Evolutionary conservation across 2,329 filamentous ascomycete genomes (phyloP).

Genomic region (Pseudocercospora pini-densiflorae): DNA sequence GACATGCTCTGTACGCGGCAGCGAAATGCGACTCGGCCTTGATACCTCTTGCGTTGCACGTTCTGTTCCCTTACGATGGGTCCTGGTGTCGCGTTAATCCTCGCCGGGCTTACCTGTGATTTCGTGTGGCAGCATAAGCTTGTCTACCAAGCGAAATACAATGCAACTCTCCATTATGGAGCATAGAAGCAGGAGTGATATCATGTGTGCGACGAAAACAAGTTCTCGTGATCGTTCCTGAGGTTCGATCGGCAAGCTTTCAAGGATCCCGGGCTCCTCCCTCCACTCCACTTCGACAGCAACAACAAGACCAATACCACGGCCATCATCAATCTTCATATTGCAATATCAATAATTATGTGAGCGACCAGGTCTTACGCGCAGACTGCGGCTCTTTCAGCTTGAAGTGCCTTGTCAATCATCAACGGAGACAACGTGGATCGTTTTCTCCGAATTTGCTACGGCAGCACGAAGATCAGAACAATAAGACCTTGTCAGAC

Average conservation of each 20-base stretch:
- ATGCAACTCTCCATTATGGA: not conserved
- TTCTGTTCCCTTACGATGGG: not conserved
- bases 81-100: not conserved
- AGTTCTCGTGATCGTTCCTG: not conserved
- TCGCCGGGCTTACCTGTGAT: not conserved
- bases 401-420: too few species aligned
- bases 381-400: too few species aligned
- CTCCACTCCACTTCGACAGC: not conserved
- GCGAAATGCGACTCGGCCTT: not conserved
- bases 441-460: too few species aligned
- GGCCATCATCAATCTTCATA: not conserved
- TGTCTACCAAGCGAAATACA: not conserved
- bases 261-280: not conserved
- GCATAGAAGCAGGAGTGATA: not conserved
- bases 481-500: too few species aligned
- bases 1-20: not conserved
- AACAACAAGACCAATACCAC: not conserved
- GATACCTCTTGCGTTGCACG: not conserved
- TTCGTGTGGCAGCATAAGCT: not conserved
- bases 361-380: too few species aligned
- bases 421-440: too few species aligned
- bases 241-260: not conserved
- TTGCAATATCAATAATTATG: too few species aligned
- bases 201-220: slow-evolving; percentile 4
- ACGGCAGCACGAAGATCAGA: too few species aligned